Percentiles rank a stretch among this genome's conserved stretches.
Evolutionary conservation across 495 filamentous ascomycete species (phyloP).

Genomic region (Penicillium crystallinum): DNA sequence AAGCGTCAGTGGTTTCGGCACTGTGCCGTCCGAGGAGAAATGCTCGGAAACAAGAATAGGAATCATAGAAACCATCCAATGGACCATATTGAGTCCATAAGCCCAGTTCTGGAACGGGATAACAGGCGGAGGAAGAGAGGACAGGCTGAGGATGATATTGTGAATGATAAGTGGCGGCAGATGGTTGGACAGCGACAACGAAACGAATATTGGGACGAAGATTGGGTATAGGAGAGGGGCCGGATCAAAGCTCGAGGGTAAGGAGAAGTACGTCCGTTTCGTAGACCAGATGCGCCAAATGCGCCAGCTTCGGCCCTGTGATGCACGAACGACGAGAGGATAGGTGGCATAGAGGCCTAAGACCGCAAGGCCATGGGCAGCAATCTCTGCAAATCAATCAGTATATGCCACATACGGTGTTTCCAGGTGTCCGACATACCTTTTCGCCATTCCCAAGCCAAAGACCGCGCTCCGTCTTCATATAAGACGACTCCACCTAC

Average conservation of each 20-base stretch:
- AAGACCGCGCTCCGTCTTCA: slow-evolving; percentile 24
- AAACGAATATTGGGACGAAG: slow-evolving; percentile 68
- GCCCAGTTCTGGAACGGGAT: slow-evolving; percentile 56
- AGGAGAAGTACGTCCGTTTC: slow-evolving; percentile 36
- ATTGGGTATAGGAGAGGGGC: slow-evolving; percentile 86
- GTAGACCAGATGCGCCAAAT: slow-evolving; percentile 21
- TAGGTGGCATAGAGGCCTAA: slow-evolving; percentile 43
- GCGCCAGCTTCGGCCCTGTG: slow-evolving; percentile 23
- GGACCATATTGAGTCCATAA: slow-evolving; percentile 55
- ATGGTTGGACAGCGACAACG: slow-evolving; percentile 64
- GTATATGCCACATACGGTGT: not conserved
- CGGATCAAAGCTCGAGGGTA: slow-evolving; percentile 79
- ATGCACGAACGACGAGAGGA: slow-evolving; percentile 33
- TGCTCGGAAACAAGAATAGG: slow-evolving; percentile 53
- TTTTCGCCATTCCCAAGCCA: slow-evolving; percentile 42
- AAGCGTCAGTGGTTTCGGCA: slow-evolving; percentile 31
- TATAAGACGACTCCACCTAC: slow-evolving; percentile 40
- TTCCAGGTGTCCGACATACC: slow-evolving; percentile 22
- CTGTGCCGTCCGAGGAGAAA: slow-evolving; percentile 24
- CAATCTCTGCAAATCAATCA: slow-evolving; percentile 41
- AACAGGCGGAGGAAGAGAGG: slow-evolving; percentile 66
- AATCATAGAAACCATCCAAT: slow-evolving; percentile 67
- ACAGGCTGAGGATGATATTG: slow-evolving; percentile 76
- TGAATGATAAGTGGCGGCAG: slow-evolving; percentile 56
- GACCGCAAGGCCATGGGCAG: slow-evolving; percentile 36